These are phyloP conservation scores for Protomyces inouyei DNA, from an alignment of 1,139 yeast species.

Conservation along the genomic window DNA sequence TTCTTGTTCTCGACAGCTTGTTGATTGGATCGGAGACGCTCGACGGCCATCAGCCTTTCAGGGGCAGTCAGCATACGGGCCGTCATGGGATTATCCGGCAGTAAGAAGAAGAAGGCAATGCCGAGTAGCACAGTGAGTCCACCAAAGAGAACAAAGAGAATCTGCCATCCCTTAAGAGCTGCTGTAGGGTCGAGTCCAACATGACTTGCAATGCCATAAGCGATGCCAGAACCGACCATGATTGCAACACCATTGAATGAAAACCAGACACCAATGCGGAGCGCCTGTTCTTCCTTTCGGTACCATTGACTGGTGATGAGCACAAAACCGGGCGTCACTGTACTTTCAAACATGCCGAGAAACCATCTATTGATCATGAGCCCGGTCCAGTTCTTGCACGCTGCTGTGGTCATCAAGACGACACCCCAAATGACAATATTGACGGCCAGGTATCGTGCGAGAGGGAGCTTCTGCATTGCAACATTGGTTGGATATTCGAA, in stretches of 20 bases:
- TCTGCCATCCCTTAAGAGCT: slow-evolving; percentile 42
- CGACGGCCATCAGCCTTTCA: slow-evolving; percentile 53
- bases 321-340: slow-evolving; percentile 53
- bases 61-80: slow-evolving; percentile 51
- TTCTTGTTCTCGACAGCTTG: slow-evolving; percentile 52
- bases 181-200: slow-evolving; percentile 34
- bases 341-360: slow-evolving; percentile 54
- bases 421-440: slow-evolving; percentile 51
- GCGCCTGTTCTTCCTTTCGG: slow-evolving; percentile 50
- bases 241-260: slow-evolving; percentile 45
- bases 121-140: slow-evolving; percentile 15
- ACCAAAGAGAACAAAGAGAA: slow-evolving; percentile 48
- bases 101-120: slow-evolving; percentile 41
- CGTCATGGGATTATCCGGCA: slow-evolving; percentile 54
- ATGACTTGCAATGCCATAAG: slow-evolving; percentile 49
- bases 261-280: slow-evolving; percentile 48
- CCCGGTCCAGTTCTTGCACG: slow-evolving; percentile 48
- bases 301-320: slow-evolving; percentile 55
- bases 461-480: slow-evolving; percentile 51
- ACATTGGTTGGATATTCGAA: slow-evolving; percentile 54
- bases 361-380: slow-evolving; percentile 49
- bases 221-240: slow-evolving; percentile 42
- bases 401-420: slow-evolving; percentile 48
- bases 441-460: slow-evolving; percentile 49
- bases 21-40: slow-evolving; percentile 48